Evolutionary conservation across 2,329 filamentous ascomycete species (phyloP).

Genomic region (Scedosporium boydii): DNA sequence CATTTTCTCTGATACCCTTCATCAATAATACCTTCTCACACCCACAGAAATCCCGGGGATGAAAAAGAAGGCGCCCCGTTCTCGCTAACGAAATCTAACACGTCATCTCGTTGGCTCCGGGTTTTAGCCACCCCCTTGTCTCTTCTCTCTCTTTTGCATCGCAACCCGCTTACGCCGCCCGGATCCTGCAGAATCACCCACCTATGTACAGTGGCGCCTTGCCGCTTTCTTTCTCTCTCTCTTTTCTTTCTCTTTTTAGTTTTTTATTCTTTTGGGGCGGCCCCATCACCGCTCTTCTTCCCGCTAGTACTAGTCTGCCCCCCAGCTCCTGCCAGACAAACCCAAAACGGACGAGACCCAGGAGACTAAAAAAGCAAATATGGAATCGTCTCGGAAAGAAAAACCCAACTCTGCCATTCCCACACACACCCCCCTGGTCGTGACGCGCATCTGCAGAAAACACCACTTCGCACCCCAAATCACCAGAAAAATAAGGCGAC

Average conservation of each 20-base stretch:
- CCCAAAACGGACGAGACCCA: not conserved
- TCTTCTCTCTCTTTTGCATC: not conserved
- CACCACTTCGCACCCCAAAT: not conserved
- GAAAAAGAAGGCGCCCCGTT: not conserved
- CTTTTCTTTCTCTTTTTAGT: too few relatives aligned
- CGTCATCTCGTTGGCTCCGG: not conserved
- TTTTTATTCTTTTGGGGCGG: too few relatives aligned
- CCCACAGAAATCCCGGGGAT: not conserved
- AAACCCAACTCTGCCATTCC: not conserved
- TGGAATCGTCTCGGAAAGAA: not conserved
- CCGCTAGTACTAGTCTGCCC: not conserved
- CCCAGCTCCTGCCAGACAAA: not conserved
- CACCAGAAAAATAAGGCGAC: not conserved
- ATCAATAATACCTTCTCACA: not conserved
- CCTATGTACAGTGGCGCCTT: not conserved
- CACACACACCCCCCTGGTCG: not conserved
- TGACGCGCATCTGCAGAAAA: conserved; percentile 1
- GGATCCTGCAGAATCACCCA: not conserved
- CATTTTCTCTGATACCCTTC: not conserved
- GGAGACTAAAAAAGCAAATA: not conserved
- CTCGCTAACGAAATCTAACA: not conserved
- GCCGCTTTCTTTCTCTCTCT: too few relatives aligned
- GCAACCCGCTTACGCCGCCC: not conserved
- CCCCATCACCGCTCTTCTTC: not conserved
- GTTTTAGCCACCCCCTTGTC: not conserved